Percentiles rank a stretch among this genome's conserved stretches.
These are phyloP conservation scores for Ascochyta rabiei DNA, from an alignment of 2,329 filamentous ascomycete genomes.

Conservation along the genomic window DNA sequence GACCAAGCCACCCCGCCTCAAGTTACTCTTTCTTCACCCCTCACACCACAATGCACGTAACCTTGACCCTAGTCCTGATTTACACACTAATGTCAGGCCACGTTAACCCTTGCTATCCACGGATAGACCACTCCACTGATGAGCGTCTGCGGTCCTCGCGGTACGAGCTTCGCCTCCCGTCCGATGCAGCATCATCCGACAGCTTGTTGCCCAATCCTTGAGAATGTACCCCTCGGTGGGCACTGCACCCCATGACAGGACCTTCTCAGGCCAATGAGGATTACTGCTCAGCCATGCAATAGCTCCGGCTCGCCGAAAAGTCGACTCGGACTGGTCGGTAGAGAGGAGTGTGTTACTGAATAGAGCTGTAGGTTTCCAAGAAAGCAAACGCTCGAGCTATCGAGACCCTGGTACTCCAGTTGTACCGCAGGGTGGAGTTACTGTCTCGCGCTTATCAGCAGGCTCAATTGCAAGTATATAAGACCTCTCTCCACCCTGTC, in stretches of 20 bases:
- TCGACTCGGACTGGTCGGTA: conserved; percentile 25
- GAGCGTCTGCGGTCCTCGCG: conserved; percentile 20
- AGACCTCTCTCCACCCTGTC: conserved; percentile 13
- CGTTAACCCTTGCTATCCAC: conserved; percentile 13
- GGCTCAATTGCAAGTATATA: conserved; percentile 25
- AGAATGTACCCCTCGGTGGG: conserved; percentile 29
- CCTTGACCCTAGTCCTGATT: conserved; percentile 20
- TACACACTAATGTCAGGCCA: conserved; percentile 27
- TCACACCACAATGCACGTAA: conserved; percentile 30
- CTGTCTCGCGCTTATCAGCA: conserved; percentile 10
- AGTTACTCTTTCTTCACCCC: conserved; percentile 22
- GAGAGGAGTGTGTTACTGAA: conserved; percentile 25
- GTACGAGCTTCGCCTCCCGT: conserved; percentile 30
- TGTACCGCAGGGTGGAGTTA: conserved; percentile 20
- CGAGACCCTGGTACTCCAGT: conserved; percentile 15
- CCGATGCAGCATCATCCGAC: conserved; percentile 45
- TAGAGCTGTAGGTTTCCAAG: conserved; percentile 18
- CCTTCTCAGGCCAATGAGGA: conserved; percentile 19
- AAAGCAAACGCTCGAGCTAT: conserved; percentile 12
- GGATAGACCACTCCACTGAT: conserved; percentile 15
- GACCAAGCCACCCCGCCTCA: conserved; percentile 28
- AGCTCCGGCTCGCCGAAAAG: conserved; percentile 35
- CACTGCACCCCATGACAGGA: conserved; percentile 19
- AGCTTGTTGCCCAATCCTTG: conserved; percentile 21
- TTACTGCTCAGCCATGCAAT: not conserved